These are phyloP conservation scores for Pseudopediastrum boryanum DNA, from an alignment of 139 green algal genomes.

Conservation along the genomic window DNA sequence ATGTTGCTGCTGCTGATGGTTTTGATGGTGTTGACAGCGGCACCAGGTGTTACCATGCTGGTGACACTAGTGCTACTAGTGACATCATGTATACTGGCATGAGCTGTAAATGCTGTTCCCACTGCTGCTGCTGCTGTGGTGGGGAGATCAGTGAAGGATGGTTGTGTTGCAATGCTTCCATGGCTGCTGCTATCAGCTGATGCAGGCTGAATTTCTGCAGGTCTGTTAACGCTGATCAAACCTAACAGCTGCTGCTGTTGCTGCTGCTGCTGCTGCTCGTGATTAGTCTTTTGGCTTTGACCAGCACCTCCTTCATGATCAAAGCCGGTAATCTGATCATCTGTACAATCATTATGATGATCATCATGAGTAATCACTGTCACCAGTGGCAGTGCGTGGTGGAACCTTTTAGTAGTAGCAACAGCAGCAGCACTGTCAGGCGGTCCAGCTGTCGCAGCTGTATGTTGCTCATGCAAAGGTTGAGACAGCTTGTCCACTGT, in stretches of 20 bases:
- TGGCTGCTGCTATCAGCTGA: not conserved
- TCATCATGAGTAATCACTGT: no score
- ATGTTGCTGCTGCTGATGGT: not conserved
- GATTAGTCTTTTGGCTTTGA: no score
- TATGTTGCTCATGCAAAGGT: no score
- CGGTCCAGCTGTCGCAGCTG: no score
- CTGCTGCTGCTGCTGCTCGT: not conserved
- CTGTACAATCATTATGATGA: no score
- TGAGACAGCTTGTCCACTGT: no score
- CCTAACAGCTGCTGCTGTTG: not conserved
- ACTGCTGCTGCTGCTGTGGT: slow-evolving; percentile 1
- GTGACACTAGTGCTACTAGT: not conserved
- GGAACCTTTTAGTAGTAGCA: not conserved
- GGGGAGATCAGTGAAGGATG: not conserved
- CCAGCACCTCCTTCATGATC: no score
- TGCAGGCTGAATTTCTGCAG: not conserved
- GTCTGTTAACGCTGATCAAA: not conserved
- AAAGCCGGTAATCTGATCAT: no score
- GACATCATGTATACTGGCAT: not conserved
- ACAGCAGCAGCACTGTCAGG: not conserved
- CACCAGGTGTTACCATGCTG: not conserved
- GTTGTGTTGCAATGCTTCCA: no score
- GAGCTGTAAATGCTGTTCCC: slow-evolving; percentile 13
- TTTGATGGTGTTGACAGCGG: not conserved
- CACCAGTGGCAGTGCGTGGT: no score